A percentile compares a stretch with the other conserved stretches of the same genome.
Conservation (phyloP, 2,329 filamentous ascomycete species). For the Penicillium verrucosum region DNA sequence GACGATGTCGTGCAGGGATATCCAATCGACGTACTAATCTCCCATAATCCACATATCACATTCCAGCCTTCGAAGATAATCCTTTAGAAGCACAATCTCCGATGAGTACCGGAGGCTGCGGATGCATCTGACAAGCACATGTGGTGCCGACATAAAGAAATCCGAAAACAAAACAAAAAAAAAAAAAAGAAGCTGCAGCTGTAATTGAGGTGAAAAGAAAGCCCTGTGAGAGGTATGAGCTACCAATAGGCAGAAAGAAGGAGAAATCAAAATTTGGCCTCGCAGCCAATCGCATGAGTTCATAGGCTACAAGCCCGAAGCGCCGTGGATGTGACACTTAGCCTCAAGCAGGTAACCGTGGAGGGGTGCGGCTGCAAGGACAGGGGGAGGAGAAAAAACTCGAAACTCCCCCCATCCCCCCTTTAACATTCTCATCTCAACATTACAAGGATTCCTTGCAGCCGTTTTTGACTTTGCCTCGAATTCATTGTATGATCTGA, state of each 20-base stretch:
- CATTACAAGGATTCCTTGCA: slow-evolving; percentile 2
- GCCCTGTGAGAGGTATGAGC: slow-evolving; percentile 1
- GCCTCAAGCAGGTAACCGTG: slow-evolving; percentile 27
- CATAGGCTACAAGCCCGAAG: slow-evolving; percentile 6
- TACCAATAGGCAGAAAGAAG: slow-evolving; percentile 11
- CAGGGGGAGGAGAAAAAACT: slow-evolving; percentile 7
- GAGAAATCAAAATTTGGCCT: slow-evolving; percentile 14
- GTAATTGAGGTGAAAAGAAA: slow-evolving; percentile 5
- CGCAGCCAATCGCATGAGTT: slow-evolving; percentile 12
- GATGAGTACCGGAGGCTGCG: slow-evolving; percentile 7
- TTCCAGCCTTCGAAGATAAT: neutral
- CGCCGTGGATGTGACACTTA: slow-evolving; percentile 11
- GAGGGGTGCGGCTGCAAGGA: slow-evolving; percentile 12
- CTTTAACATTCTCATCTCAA: neutral
- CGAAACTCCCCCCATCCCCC: neutral
- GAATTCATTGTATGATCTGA: neutral
- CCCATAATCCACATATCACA: neutral
- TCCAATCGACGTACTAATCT: neutral
- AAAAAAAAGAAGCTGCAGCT: neutral
- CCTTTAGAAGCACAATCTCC: neutral
- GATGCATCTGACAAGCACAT: slow-evolving; percentile 1
- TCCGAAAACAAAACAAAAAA: neutral
- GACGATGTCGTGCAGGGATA: neutral
- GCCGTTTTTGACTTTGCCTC: slow-evolving; percentile 14
- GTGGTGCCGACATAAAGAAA: neutral